phyloP scores from a whole-genome alignment of 2,329 filamentous ascomycete genomes.

The Sporothrix sp. region DNA sequence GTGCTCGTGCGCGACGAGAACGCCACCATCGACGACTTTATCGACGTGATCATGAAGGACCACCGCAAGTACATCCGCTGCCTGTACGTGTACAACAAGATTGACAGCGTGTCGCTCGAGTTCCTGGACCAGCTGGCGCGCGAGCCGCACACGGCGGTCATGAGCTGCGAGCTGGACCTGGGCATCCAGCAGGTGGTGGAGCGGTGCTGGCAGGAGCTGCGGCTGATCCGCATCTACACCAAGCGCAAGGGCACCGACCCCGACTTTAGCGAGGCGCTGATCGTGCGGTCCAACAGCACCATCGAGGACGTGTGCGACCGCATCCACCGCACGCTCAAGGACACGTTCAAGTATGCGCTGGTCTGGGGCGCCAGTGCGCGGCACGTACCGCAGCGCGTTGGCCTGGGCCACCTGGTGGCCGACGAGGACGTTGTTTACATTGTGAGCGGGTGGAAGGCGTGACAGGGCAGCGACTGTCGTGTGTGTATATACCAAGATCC shows the following conservation, averaged over 20 bases:
- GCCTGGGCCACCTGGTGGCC: conserved; percentile 67
- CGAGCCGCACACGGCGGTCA: conserved; percentile 89
- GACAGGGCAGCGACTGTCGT: neutral
- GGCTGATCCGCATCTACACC: conserved; percentile 86
- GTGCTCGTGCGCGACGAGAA: conserved; percentile 91
- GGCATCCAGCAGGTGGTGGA: conserved; percentile 92
- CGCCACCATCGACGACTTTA: conserved; percentile 94
- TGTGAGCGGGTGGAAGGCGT: conserved; percentile 54
- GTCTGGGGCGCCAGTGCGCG: conserved; percentile 96
- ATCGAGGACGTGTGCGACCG: conserved; percentile 97
- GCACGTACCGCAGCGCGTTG: conserved; percentile 89
- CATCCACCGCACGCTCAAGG: conserved; percentile 88
- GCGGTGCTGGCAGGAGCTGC: conserved; percentile 86
- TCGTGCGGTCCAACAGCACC: conserved; percentile 76
- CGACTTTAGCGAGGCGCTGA: conserved; percentile 81
- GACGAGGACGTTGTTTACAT: conserved; percentile 63
- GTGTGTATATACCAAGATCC: conserved; percentile 7
- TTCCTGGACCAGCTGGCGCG: conserved; percentile 86
- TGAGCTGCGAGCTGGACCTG: conserved; percentile 93
- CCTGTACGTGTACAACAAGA: conserved; percentile 99
- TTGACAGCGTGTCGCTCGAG: conserved; percentile 87
- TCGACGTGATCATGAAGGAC: conserved; percentile 99
- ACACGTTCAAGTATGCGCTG: conserved; percentile 96
- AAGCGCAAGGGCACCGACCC: conserved; percentile 91
- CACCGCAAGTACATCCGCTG: conserved; percentile 94